Percentiles rank a stretch among this genome's conserved stretches.
Evolutionary conservation across 2,329 filamentous ascomycete species (phyloP).

Genomic region (Tolypocladium cylindrosporum): DNA sequence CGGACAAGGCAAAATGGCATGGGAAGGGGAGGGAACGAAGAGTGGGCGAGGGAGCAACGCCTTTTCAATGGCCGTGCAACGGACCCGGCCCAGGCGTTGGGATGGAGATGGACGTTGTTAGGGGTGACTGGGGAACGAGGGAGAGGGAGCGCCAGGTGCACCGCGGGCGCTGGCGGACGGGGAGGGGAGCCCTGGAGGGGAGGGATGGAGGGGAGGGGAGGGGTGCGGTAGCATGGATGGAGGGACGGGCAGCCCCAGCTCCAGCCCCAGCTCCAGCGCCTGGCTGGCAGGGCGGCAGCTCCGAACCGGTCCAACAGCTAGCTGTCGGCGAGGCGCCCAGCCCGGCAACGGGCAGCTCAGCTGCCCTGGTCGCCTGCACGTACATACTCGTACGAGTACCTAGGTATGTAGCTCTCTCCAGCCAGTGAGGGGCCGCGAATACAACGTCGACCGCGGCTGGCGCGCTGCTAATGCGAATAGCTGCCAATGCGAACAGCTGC

Average conservation of each 20-base stretch:
- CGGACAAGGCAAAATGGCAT: slow-evolving; percentile 1
- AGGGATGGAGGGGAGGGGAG: neutral
- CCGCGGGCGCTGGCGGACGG: neutral
- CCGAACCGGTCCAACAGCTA: neutral
- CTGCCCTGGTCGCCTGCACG: neutral
- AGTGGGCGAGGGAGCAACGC: slow-evolving; percentile 24
- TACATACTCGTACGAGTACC: too few species aligned
- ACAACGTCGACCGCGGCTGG: neutral
- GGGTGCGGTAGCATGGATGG: neutral
- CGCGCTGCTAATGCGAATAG: neutral
- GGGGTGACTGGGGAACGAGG: slow-evolving; percentile 13
- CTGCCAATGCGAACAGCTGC: neutral
- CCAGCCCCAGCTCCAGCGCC: neutral
- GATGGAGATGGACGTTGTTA: slow-evolving; percentile 21
- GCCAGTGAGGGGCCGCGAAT: neutral
- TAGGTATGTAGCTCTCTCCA: neutral
- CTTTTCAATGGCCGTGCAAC: slow-evolving; percentile 28
- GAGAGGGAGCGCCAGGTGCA: neutral
- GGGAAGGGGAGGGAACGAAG: neutral
- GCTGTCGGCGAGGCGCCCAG: neutral
- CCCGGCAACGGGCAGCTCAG: neutral
- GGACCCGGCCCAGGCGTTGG: slow-evolving; percentile 12
- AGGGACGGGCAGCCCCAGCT: neutral
- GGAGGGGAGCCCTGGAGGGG: neutral
- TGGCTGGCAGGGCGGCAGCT: neutral